Evolutionary conservation across 164 flowering plant genomes (phyloP).

Genomic region (Warburgia ugandensis): DNA sequence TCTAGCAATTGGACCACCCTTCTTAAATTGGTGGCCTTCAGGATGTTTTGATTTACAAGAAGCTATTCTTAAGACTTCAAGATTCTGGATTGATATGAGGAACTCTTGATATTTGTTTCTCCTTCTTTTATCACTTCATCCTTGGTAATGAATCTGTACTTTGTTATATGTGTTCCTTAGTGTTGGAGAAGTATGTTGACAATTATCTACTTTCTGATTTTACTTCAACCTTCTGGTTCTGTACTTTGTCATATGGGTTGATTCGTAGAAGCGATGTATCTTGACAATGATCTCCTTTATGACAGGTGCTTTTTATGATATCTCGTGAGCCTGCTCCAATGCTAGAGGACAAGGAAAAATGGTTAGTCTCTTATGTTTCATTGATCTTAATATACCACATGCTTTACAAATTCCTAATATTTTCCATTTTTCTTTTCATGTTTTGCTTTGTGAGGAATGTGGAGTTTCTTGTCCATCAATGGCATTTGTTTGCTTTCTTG

Average conservation of each 20-base stretch:
- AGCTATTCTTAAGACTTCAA: too few relatives aligned
- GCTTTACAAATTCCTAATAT: neutral
- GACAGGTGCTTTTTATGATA: conserved; percentile 93
- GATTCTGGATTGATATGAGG: too few relatives aligned
- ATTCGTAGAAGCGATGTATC: neutral
- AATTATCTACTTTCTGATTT: neutral
- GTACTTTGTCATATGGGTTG: neutral
- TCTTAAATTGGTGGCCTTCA: too few relatives aligned
- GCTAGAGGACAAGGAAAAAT: conserved; percentile 99
- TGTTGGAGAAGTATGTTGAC: neutral
- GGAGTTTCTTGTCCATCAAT: neutral
- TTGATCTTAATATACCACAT: neutral
- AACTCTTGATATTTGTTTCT: too few relatives aligned
- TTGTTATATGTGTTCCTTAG: neutral
- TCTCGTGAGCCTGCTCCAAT: conserved; percentile 97
- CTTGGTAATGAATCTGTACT: too few relatives aligned
- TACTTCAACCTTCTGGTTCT: neutral
- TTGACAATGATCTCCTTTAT: conserved; percentile 6
- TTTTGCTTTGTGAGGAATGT: conserved; percentile 2
- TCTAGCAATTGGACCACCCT: too few relatives aligned
- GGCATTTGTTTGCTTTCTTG: neutral
- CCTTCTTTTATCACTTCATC: too few relatives aligned
- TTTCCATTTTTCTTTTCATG: neutral
- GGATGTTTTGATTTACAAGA: too few relatives aligned
- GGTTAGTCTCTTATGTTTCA: conserved; percentile 40